These are phyloP conservation scores for Lotmaria passim DNA, from an alignment of 208 protist genomes.

Conservation along the genomic window DNA sequence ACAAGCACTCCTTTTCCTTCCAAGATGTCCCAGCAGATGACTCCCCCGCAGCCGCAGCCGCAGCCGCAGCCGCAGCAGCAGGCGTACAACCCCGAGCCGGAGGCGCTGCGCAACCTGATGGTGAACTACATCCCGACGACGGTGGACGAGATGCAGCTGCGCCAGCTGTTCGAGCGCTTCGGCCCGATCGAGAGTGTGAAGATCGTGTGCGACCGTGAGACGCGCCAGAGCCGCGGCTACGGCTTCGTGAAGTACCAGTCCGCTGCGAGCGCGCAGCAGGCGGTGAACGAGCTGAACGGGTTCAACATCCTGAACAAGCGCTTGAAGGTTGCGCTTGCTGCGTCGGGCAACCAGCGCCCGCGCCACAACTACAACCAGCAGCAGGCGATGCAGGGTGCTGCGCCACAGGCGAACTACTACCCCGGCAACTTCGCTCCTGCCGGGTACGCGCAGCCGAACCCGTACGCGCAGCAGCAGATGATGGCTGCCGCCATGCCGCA, in stretches of 20 bases:
- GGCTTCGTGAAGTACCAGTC: slow-evolving; percentile 91
- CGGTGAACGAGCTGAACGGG: slow-evolving; percentile 82
- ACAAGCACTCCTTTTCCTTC: neutral
- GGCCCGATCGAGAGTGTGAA: slow-evolving; percentile 89
- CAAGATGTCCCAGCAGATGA: slow-evolving; percentile 52
- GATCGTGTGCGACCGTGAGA: slow-evolving; percentile 89
- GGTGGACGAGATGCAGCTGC: slow-evolving; percentile 84
- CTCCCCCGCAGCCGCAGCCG: slow-evolving; percentile 38
- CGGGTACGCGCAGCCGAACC: slow-evolving; percentile 65
- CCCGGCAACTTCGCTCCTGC: slow-evolving; percentile 51
- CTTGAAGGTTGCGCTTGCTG: slow-evolving; percentile 86
- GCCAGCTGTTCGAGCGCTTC: slow-evolving; percentile 84
- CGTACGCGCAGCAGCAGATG: slow-evolving; percentile 80
- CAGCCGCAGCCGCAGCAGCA: slow-evolving; percentile 46
- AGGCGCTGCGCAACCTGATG: slow-evolving; percentile 86
- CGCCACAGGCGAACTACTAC: slow-evolving; percentile 56
- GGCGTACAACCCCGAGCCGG: slow-evolving; percentile 66
- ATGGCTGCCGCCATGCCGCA: slow-evolving; percentile 53
- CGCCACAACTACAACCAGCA: slow-evolving; percentile 40
- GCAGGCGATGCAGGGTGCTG: slow-evolving; percentile 18
- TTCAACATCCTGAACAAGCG: slow-evolving; percentile 89
- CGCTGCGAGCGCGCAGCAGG: slow-evolving; percentile 72
- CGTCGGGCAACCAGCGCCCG: slow-evolving; percentile 70
- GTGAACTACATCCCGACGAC: slow-evolving; percentile 91
- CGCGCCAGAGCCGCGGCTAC: slow-evolving; percentile 87